Conservation (phyloP, 805 yeast genomes). For the Candida dendrica region DNA sequence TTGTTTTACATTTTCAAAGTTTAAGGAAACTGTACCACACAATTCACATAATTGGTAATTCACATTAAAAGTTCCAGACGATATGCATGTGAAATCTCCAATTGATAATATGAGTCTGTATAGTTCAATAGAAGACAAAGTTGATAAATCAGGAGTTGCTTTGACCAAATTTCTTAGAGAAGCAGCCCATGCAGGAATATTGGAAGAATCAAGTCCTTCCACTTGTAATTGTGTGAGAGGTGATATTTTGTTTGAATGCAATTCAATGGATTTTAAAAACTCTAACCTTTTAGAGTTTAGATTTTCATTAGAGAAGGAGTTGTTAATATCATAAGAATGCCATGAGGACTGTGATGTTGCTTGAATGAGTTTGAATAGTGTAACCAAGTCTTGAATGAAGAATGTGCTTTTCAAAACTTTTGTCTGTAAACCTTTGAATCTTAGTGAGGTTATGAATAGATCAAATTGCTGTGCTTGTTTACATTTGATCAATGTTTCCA, state of each 20-base stretch:
- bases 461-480: neutral
- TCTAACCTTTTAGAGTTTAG: neutral
- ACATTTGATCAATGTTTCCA: neutral
- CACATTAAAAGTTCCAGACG: slow-evolving; percentile 2
- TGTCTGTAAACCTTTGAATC: neutral
- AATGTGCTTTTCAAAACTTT: neutral
- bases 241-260: neutral
- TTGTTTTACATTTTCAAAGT: neutral
- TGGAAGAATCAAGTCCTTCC: neutral
- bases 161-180: neutral
- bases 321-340: neutral
- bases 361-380: neutral
- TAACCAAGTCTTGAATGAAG: neutral
- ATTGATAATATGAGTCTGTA: slow-evolving; percentile 22
- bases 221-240: neutral
- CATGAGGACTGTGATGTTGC: neutral
- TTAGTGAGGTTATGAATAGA: neutral
- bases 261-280: too few relatives aligned
- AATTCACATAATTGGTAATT: neutral
- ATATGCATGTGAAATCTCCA: slow-evolving; percentile 32
- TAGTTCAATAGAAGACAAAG: neutral
- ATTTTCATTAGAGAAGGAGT: neutral
- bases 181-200: neutral
- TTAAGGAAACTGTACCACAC: neutral
- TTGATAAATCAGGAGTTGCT: neutral